phyloP scores from a whole-genome alignment of 805 yeast genomes.

The Yamadazyma ubonensis region DNA sequence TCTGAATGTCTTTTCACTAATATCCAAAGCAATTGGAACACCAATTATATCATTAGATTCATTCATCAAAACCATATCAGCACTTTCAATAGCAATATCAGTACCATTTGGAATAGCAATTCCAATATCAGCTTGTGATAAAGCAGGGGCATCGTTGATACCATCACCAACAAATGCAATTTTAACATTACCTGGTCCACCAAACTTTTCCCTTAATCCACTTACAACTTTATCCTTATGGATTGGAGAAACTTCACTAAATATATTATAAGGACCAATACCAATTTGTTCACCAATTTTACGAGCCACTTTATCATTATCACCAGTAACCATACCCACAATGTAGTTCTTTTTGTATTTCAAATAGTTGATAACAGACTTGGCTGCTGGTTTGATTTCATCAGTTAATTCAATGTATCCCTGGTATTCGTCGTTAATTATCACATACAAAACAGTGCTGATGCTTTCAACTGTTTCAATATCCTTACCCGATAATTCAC shows the following conservation, averaged over 20 bases:
- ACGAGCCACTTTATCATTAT: slow-evolving; percentile 59
- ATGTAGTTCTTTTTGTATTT: slow-evolving; percentile 47
- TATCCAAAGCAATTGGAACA: slow-evolving; percentile 60
- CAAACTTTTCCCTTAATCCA: slow-evolving; percentile 49
- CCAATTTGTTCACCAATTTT: slow-evolving; percentile 67
- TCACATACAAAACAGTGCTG: slow-evolving; percentile 54
- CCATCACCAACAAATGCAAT: slow-evolving; percentile 97
- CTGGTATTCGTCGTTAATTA: slow-evolving; percentile 53
- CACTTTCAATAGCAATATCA: slow-evolving; percentile 96
- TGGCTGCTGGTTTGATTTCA: slow-evolving; percentile 63
- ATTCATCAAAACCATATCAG: slow-evolving; percentile 75
- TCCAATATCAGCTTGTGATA: slow-evolving; percentile 85
- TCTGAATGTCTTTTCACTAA: slow-evolving; percentile 66
- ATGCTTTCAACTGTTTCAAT: slow-evolving; percentile 18
- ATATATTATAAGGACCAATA: slow-evolving; percentile 60
- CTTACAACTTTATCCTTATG: slow-evolving; percentile 70
- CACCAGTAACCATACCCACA: slow-evolving; percentile 92
- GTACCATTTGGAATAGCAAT: slow-evolving; percentile 91
- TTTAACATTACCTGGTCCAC: slow-evolving; percentile 29
- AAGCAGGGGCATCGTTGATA: slow-evolving; percentile 95
- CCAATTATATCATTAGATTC: slow-evolving; percentile 41
- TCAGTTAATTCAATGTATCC: slow-evolving; percentile 75
- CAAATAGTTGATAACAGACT: slow-evolving; percentile 56
- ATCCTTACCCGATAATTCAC: slow-evolving; percentile 15
- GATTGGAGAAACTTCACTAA: slow-evolving; percentile 73